Base-by-base conservation (phyloP, 148 eudicot species). In the Rhododendron molle region DNA sequence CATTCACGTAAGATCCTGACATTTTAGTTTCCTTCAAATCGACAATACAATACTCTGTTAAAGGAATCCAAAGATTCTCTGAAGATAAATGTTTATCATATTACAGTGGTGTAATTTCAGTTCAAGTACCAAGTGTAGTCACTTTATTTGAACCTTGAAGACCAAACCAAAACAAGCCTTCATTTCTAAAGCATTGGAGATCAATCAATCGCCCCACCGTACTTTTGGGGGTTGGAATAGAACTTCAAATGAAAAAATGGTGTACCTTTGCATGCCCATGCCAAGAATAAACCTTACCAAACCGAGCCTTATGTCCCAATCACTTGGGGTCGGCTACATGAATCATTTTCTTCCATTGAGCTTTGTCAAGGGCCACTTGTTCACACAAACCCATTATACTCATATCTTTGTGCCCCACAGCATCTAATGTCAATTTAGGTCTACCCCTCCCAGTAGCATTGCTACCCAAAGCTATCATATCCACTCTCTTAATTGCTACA, bases 71-170 rank as follows among this genome's bases (percentile, higher is more conserved):
- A 78, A 78, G 81, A 46, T 80, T 52, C 52, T 28, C 2, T 50
- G 32, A 50, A 80, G 81, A 67, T 26, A 3, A 26, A 67, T 9
- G 32, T 67, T 67, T 26, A 67, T 67, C 73, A 67, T 67, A 28
- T 67, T 67, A 67, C 15, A 67, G 73, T 80, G 36, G 67, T 52
- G 21, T 52, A 80, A 80, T 80, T 80, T 80, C 65, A 80, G 3
- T 30, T 80, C 36, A 47, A 78, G 81, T 13, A 80, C 36, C 62
- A 52, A 28, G 34, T 26, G 12, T 56, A 21, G 71, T 21, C 83
- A 58, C 30, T 34, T 32, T 20, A 4, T 80, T 56, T 81, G 3
- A 56, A 54, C 71, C 38, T 54, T 56, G 4, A 81, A 52, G 58
- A 80, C 40, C 16, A 56, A 34, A 67, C 73, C 73, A 26, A 67